phyloP scores from a whole-genome alignment of 1,284 basidiomycete genomes.

The Sanguinoderma infundibulare region DNA sequence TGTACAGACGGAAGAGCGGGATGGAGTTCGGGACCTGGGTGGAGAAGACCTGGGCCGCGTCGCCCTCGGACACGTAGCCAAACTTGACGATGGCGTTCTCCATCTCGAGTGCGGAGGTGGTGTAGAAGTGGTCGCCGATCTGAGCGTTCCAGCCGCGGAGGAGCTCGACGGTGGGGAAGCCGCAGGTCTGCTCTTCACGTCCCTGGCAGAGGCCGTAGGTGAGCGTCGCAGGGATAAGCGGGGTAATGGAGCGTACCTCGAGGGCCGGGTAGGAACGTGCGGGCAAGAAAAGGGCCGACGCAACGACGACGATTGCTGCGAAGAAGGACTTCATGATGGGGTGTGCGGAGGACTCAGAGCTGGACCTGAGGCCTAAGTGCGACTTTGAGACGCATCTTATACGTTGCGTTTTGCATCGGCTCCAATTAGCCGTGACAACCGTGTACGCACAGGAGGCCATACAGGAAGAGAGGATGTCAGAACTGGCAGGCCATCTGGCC shows the following conservation, averaged over 20 bases:
- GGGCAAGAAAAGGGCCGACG: conserved; percentile 25
- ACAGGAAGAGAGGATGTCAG: not conserved
- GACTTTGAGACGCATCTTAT: not conserved
- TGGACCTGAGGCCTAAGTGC: not conserved
- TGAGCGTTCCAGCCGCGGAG: conserved; percentile 10
- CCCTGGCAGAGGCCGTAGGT: not conserved
- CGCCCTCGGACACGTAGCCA: conserved; percentile 16
- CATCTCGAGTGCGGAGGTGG: conserved; percentile 11
- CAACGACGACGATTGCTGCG: not conserved
- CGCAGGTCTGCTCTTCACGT: not conserved
- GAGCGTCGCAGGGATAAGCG: not conserved
- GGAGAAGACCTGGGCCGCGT: conserved; percentile 11
- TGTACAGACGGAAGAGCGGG: conserved; percentile 15
- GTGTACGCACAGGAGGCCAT: not conserved
- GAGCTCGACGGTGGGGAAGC: conserved; percentile 11
- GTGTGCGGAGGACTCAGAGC: not conserved
- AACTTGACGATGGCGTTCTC: conserved; percentile 8
- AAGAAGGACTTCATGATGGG: not conserved
- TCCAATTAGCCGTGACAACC: not conserved
- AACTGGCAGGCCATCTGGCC: not conserved
- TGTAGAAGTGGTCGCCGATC: conserved; percentile 21
- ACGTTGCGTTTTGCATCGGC: not conserved
- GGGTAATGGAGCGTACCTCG: not conserved
- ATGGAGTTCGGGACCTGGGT: conserved; percentile 1
- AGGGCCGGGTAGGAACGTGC: not conserved